A percentile compares a stretch with the other conserved stretches of the same genome.
phyloP scores from a whole-genome alignment of 495 filamentous ascomycete genomes.

The Neurospora terricola region DNA sequence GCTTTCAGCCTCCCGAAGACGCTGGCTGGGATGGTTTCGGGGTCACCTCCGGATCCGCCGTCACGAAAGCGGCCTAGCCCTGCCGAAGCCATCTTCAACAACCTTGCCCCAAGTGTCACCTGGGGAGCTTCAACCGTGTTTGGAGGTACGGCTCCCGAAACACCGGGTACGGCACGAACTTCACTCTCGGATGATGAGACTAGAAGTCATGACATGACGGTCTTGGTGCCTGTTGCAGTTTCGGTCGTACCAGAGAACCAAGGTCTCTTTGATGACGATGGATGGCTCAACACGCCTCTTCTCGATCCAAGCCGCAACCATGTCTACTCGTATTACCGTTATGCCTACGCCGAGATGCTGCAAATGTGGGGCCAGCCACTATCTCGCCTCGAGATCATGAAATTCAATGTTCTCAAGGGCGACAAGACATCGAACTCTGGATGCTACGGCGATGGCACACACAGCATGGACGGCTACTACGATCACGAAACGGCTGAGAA shows the following conservation, averaged over 20 bases:
- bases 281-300: slow-evolving; percentile 55
- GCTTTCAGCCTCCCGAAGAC: slow-evolving; percentile 64
- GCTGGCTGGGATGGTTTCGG: slow-evolving; percentile 57
- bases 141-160: slow-evolving; percentile 34
- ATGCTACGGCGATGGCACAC: slow-evolving; percentile 7
- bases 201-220: slow-evolving; percentile 29
- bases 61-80: slow-evolving; percentile 55
- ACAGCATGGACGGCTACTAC: slow-evolving; percentile 16
- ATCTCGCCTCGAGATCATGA: slow-evolving; percentile 69
- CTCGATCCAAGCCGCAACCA: slow-evolving; percentile 52
- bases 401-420: slow-evolving; percentile 58
- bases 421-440: slow-evolving; percentile 18
- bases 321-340: slow-evolving; percentile 61
- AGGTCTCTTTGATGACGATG: slow-evolving; percentile 66
- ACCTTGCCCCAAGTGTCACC: slow-evolving; percentile 47
- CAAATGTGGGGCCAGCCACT: slow-evolving; percentile 73
- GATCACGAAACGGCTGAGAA: slow-evolving; percentile 19
- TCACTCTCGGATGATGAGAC: slow-evolving; percentile 38
- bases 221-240: slow-evolving; percentile 40
- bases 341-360: slow-evolving; percentile 72
- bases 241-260: slow-evolving; percentile 64
- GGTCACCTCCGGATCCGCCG: slow-evolving; percentile 55
- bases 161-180: slow-evolving; percentile 29
- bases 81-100: slow-evolving; percentile 54
- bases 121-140: slow-evolving; percentile 58